Percentiles rank a stretch among this genome's conserved stretches.
Evolutionary conservation across 1,139 yeast genomes (phyloP).

Genomic region (Diutina sp.): DNA sequence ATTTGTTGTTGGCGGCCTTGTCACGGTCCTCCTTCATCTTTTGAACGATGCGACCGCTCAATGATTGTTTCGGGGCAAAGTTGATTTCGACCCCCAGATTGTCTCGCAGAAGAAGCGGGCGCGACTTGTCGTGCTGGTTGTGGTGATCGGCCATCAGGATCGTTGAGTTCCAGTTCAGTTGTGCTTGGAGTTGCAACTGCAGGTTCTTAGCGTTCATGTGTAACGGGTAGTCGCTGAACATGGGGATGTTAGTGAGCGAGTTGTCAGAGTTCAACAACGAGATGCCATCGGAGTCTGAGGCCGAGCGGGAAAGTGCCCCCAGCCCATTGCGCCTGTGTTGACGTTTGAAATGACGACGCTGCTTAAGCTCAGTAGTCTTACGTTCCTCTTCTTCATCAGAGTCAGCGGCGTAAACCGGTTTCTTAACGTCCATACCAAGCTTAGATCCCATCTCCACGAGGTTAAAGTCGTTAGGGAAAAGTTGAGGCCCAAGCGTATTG

Average conservation of each 20-base stretch:
- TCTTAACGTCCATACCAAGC: conserved; percentile 14
- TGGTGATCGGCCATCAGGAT: background rate
- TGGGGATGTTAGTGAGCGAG: conserved; percentile 42
- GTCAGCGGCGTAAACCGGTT: conserved; percentile 6
- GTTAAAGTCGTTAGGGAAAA: conserved; percentile 35
- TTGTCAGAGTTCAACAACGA: conserved; percentile 40
- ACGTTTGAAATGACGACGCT: background rate
- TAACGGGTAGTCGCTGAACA: conserved; percentile 35
- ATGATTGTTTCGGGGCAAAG: background rate
- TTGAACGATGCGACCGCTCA: background rate
- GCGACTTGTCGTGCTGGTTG: background rate
- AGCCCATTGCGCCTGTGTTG: background rate
- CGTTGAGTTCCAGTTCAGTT: background rate
- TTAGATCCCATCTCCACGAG: conserved; percentile 23
- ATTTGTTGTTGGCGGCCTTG: background rate
- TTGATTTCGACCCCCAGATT: conserved; percentile 1
- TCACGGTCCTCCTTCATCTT: background rate
- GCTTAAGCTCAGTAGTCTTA: conserved; percentile 3
- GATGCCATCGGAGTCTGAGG: conserved; percentile 23
- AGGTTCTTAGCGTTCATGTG: conserved; percentile 10
- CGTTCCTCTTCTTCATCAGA: conserved; percentile 10
- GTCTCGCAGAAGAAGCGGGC: background rate
- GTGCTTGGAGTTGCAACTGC: background rate
- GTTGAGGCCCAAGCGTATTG: conserved; percentile 30
- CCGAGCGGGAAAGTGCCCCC: conserved; percentile 9